Conservation (phyloP, 305 asterid species). For the Stenogyne calaminthoides region DNA sequence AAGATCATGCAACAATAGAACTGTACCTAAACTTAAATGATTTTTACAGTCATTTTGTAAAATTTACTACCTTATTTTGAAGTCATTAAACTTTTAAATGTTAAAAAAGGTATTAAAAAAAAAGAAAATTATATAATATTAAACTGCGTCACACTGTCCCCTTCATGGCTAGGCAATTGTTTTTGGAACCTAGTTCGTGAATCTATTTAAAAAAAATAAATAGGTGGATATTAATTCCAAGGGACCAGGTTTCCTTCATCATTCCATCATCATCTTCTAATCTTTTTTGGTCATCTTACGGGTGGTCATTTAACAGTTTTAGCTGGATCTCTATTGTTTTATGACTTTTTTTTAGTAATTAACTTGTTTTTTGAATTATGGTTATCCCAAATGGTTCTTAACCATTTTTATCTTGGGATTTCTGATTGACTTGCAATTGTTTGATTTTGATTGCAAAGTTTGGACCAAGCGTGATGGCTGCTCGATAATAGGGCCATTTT, state of each 20-base stretch:
- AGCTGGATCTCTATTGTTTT: too few relatives aligned
- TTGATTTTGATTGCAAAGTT: conserved; percentile 39
- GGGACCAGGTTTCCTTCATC: too few relatives aligned
- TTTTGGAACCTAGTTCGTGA: neutral
- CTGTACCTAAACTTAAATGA: neutral
- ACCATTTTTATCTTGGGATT: conserved; percentile 29
- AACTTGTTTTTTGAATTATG: too few relatives aligned
- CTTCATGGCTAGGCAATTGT: neutral
- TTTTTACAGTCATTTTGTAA: neutral
- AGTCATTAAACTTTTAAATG: neutral
- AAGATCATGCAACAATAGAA: neutral
- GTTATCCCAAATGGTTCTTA: conserved; percentile 20
- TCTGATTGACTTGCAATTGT: too few relatives aligned
- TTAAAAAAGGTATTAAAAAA: too few relatives aligned
- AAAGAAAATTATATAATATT: neutral
- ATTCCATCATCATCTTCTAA: too few relatives aligned
- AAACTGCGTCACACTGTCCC: neutral
- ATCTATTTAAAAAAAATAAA: neutral
- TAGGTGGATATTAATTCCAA: too few relatives aligned
- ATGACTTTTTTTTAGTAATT: too few relatives aligned
- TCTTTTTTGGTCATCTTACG: neutral
- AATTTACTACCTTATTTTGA: neutral
- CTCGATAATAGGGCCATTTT: conserved; percentile 63
- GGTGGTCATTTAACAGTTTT: neutral
- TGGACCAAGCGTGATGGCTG: conserved; percentile 57